Evolutionary conservation across 202 grass and related monocot genomes (phyloP), one percentile per base, ranked within the genome.

Genomic region (Carex arenaria): DNA sequence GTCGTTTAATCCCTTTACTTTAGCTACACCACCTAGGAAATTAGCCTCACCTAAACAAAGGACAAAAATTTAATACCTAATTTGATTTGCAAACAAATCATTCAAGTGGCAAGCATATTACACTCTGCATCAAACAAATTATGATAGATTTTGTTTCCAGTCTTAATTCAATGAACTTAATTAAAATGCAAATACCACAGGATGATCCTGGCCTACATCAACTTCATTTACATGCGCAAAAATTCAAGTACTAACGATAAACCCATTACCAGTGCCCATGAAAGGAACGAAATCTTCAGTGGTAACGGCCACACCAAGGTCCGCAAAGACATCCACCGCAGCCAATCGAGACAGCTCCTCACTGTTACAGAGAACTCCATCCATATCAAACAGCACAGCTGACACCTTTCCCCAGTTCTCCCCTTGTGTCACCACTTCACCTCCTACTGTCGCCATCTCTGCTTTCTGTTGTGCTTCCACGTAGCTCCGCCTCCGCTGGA

Each of bases 311-410:
- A 99, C 93, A 55, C 96, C 93, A 86, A 99, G 92, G 72, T 93
- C 96, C 10, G 96, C 89, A 84, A 95, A 99, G 62, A 99, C 78
- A 52, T 94, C 93, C 4, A 99, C 96, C 51, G 63, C 93, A 47
- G 96, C 96, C 68, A 85, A 81, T 20, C 89, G 88, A 68, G 96
- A 99, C 5, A 85, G 88, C 85, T 95, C 93, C 88, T 96, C 96
- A 82, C 93, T 99, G 85, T 99, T 83, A 86, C 96, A 99, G 74
- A 99, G 89, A 51, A 95, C 96, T 83, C 93, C 91, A 62, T 99
- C 93, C 96, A 99, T 99, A 73, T 99, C 93, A 78, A 99, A 99
- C 78, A 99, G 91, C 81, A 99, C 93, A 34, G 93, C 96, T 1
- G 96, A 93, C 12, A 99, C 93, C 85, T 92, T 92, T 3, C 89